phyloP scores from a whole-genome alignment of 2,329 filamentous ascomycete genomes.

The Emergomyces orientalis region DNA sequence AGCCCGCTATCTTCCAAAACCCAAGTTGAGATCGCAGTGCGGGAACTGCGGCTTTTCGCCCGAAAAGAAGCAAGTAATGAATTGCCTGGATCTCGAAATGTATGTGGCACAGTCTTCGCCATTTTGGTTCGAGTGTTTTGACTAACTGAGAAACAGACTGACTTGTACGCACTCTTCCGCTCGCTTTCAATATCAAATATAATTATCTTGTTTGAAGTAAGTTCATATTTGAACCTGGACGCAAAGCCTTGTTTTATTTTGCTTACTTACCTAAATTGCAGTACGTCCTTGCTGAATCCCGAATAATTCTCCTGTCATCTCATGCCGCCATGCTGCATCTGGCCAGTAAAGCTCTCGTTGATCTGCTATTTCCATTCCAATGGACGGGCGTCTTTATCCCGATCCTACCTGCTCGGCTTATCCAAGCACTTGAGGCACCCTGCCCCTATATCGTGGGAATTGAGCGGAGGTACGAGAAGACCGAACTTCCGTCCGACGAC shows the following conservation, averaged over 20 bases:
- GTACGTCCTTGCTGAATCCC: conserved; percentile 83
- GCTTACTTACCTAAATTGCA: conserved; percentile 14
- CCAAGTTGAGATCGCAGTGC: conserved; percentile 82
- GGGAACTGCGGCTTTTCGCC: conserved; percentile 84
- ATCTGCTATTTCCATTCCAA: conserved; percentile 77
- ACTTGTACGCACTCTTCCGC: conserved; percentile 87
- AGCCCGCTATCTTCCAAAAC: conserved; percentile 89
- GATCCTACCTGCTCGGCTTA: conserved; percentile 72
- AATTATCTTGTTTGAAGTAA: conserved; percentile 70
- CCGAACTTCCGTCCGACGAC: conserved; percentile 75
- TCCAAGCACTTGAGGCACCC: conserved; percentile 86
- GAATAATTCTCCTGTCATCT: conserved; percentile 91
- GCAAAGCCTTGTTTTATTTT: neutral
- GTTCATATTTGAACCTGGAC: conserved; percentile 4
- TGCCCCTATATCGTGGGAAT: conserved; percentile 97
- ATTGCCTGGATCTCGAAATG: conserved; percentile 76
- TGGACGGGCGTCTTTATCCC: conserved; percentile 96
- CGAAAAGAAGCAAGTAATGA: conserved; percentile 90
- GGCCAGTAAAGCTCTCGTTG: conserved; percentile 76
- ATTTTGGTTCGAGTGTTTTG: neutral
- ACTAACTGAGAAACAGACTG: conserved; percentile 42
- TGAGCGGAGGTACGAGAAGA: conserved; percentile 65
- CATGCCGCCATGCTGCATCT: conserved; percentile 95
- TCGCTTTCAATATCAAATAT: conserved; percentile 87
- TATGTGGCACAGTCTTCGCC: conserved; percentile 17